A percentile compares a stretch with the other conserved stretches of the same genome.
These are phyloP conservation scores for Citrus reticulata DNA, from an alignment of 345 rosid genomes.

Conservation along the genomic window DNA sequence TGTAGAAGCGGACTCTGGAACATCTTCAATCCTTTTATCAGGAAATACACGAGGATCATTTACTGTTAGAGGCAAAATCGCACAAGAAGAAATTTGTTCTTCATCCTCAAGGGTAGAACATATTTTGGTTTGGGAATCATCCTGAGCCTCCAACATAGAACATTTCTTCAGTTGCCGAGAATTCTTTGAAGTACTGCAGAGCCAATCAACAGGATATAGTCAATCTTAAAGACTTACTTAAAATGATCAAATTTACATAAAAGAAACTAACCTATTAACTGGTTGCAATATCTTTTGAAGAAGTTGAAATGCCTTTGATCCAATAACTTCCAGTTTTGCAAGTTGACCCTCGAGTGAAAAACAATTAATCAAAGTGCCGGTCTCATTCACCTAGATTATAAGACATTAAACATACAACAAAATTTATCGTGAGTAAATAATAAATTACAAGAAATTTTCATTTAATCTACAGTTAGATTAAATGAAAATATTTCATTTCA, in stretches of 20 bases:
- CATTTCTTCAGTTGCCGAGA: conserved; percentile 34
- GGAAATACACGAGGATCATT: conserved; percentile 56
- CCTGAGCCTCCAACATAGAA: conserved; percentile 29
- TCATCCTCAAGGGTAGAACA: conserved; percentile 29
- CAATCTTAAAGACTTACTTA: conserved; percentile 1
- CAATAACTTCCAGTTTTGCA: conserved; percentile 73
- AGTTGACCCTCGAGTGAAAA: conserved; percentile 75
- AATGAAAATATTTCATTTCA: not conserved
- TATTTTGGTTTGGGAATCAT: conserved; percentile 17
- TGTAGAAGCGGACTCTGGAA: conserved; percentile 23
- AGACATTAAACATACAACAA: not conserved
- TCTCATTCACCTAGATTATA: conserved; percentile 52
- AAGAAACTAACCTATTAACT: conserved; percentile 46
- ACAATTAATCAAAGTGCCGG: conserved; percentile 41
- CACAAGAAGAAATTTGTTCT: conserved; percentile 32
- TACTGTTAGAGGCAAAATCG: conserved; percentile 42
- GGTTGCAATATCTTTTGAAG: conserved; percentile 57
- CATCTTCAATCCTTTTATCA: conserved; percentile 24
- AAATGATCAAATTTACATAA: not conserved
- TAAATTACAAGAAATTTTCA: not conserved
- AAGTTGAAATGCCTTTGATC: conserved; percentile 63
- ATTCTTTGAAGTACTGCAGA: conserved; percentile 39
- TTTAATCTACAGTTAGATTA: not conserved
- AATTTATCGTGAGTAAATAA: not conserved
- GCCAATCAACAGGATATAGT: conserved; percentile 12